Evolutionary conservation across 2,329 filamentous ascomycete species (phyloP).

Genomic region (Trichoderma gracile): DNA sequence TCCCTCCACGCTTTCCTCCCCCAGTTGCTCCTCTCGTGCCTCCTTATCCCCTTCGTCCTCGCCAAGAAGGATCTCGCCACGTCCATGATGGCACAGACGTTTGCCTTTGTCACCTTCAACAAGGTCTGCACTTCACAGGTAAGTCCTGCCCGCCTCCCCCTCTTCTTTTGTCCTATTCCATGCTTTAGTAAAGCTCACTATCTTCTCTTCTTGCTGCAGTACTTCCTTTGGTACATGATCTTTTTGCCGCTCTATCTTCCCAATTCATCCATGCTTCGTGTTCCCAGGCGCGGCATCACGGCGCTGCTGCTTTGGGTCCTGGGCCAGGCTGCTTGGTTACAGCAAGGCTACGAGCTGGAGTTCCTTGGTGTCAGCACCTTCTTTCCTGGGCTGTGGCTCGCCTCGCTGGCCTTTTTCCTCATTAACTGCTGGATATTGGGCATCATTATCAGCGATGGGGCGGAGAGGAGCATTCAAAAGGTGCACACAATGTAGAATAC

Average conservation of each 20-base stretch:
- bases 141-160: slow-evolving; percentile 36
- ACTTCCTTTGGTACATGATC: slow-evolving; percentile 97
- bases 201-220: slow-evolving; percentile 52
- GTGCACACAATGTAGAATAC: slow-evolving; percentile 25
- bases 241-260: slow-evolving; percentile 91
- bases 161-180: neutral
- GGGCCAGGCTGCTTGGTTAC: slow-evolving; percentile 74
- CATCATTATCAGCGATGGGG: slow-evolving; percentile 70
- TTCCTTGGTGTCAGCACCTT: slow-evolving; percentile 83
- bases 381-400: slow-evolving; percentile 76
- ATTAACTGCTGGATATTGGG: slow-evolving; percentile 88
- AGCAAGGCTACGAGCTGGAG: slow-evolving; percentile 73
- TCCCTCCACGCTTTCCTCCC: slow-evolving; percentile 73
- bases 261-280: slow-evolving; percentile 67
- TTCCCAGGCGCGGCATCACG: slow-evolving; percentile 60
- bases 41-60: slow-evolving; percentile 72
- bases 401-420: slow-evolving; percentile 76
- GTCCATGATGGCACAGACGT: slow-evolving; percentile 91
- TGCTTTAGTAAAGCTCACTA: neutral
- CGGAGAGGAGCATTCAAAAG: slow-evolving; percentile 27
- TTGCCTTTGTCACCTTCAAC: slow-evolving; percentile 96
- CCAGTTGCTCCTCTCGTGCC: slow-evolving; percentile 76
- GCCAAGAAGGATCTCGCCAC: slow-evolving; percentile 80
- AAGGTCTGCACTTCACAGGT: slow-evolving; percentile 99
- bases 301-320: slow-evolving; percentile 73